Conservation (phyloP, 345 rosid species). For the Microthlaspi erraticum region DNA sequence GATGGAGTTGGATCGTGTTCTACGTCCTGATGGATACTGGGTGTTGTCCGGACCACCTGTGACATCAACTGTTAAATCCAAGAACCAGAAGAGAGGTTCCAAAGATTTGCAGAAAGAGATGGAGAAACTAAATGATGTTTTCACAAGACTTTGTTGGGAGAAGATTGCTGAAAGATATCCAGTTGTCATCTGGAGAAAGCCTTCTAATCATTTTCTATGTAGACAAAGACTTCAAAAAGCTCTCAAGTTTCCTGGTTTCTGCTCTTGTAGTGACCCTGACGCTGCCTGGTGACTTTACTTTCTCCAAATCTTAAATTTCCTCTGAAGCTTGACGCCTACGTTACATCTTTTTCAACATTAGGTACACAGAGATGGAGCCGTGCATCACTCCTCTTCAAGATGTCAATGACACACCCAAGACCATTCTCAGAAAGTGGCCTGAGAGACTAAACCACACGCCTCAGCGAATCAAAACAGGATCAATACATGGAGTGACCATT, state of each 20-base stretch:
- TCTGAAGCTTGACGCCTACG: too few relatives aligned
- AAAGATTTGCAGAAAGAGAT: slow-evolving; percentile 59
- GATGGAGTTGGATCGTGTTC: slow-evolving; percentile 72
- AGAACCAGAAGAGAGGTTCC: slow-evolving; percentile 52
- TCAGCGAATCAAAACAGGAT: slow-evolving; percentile 44
- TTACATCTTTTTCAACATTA: too few relatives aligned
- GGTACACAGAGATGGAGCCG: slow-evolving; percentile 62
- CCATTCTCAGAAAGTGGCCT: slow-evolving; percentile 51
- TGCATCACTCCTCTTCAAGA: slow-evolving; percentile 63
- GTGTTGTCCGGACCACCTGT: slow-evolving; percentile 77
- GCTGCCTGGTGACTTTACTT: slow-evolving; percentile 58
- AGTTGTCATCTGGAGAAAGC: slow-evolving; percentile 71
- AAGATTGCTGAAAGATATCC: slow-evolving; percentile 60
- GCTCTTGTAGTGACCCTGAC: slow-evolving; percentile 51
- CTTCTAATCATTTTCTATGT: slow-evolving; percentile 64
- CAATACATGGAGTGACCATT: slow-evolving; percentile 43
- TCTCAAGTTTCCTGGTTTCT: slow-evolving; percentile 50
- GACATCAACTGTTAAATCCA: slow-evolving; percentile 50
- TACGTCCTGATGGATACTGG: slow-evolving; percentile 78
- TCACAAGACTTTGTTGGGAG: slow-evolving; percentile 69
- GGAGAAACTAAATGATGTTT: slow-evolving; percentile 55
- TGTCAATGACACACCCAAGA: slow-evolving; percentile 29
- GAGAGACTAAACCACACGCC: slow-evolving; percentile 56
- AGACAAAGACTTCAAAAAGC: slow-evolving; percentile 33
- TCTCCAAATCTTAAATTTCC: slow-evolving; percentile 7